phyloP scores from a whole-genome alignment of 176 grass and related monocot species.

The Oryza officinalis region DNA sequence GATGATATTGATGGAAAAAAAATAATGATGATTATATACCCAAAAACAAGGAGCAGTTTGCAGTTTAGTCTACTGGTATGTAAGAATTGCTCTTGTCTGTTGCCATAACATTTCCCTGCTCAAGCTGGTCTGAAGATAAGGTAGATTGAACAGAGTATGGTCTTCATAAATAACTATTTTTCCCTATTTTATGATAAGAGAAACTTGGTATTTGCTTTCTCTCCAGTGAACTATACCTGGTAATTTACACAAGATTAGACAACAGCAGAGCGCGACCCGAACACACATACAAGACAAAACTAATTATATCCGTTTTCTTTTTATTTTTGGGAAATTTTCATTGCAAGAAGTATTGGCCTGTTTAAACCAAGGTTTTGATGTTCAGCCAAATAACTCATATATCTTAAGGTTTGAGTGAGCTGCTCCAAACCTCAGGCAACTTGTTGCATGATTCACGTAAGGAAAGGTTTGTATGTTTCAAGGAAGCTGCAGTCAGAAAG shows the following conservation, averaged over 20 bases:
- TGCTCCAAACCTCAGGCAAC: neutral
- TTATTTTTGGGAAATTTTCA: neutral
- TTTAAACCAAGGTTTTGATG: constrained; percentile 2
- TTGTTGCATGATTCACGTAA: neutral
- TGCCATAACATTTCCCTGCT: neutral
- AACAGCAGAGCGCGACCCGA: neutral
- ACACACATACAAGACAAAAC: neutral
- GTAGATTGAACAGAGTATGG: neutral
- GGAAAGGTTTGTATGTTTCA: neutral
- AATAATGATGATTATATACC: neutral
- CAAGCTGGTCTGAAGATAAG: neutral
- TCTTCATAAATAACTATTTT: neutral
- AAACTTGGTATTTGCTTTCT: neutral
- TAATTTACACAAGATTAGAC: neutral
- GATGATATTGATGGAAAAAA: neutral
- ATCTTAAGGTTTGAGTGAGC: neutral
- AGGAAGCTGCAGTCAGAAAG: neutral
- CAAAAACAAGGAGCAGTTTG: neutral
- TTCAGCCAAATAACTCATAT: neutral
- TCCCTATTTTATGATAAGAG: neutral
- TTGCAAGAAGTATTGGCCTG: neutral
- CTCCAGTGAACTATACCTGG: neutral
- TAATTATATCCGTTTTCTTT: neutral
- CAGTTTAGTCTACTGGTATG: neutral
- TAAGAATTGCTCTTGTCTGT: neutral